Evolutionary conservation across 805 yeast genomes (phyloP).

Genomic region (Metschnikowia baotianmanensis): DNA sequence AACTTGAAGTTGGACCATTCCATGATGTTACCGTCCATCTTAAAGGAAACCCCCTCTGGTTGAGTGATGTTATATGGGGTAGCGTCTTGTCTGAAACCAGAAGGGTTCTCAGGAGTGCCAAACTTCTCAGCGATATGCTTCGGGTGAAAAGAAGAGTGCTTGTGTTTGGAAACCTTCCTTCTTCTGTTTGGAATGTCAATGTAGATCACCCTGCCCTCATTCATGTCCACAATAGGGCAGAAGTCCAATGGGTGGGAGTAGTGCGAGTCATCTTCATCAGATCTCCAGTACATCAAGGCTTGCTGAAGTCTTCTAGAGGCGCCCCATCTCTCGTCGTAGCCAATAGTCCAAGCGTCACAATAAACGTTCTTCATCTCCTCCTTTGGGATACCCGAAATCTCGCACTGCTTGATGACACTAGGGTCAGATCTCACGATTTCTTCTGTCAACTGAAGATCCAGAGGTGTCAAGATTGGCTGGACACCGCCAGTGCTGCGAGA

Average conservation of each 20-base stretch:
- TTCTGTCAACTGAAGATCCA: conserved; percentile 63
- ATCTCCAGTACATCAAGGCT: conserved; percentile 76
- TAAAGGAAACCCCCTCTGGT: conserved; percentile 81
- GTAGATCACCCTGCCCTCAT: conserved; percentile 62
- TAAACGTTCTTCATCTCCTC: conserved; percentile 57
- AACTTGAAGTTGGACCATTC: conserved; percentile 75
- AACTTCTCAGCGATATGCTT: conserved; percentile 57
- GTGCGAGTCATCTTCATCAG: conserved; percentile 73
- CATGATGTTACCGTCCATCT: conserved; percentile 65
- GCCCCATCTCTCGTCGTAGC: conserved; percentile 78
- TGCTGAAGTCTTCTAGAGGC: conserved; percentile 72
- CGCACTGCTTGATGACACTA: conserved; percentile 69
- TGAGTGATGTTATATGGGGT: conserved; percentile 72
- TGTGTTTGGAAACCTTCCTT: conserved; percentile 65
- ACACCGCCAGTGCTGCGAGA: conserved; percentile 54
- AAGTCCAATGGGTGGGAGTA: conserved; percentile 77
- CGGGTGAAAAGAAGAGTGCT: conserved; percentile 71
- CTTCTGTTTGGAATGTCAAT: conserved; percentile 76
- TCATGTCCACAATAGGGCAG: conserved; percentile 79
- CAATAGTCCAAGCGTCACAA: conserved; percentile 71
- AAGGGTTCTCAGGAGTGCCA: conserved; percentile 47
- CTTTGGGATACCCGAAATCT: conserved; percentile 63
- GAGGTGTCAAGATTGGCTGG: conserved; percentile 73
- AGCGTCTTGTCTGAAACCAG: conserved; percentile 56
- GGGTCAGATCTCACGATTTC: conserved; percentile 68